Evolutionary conservation across 2,329 filamentous ascomycete species (phyloP).

Genomic region (Nemania diffusa): DNA sequence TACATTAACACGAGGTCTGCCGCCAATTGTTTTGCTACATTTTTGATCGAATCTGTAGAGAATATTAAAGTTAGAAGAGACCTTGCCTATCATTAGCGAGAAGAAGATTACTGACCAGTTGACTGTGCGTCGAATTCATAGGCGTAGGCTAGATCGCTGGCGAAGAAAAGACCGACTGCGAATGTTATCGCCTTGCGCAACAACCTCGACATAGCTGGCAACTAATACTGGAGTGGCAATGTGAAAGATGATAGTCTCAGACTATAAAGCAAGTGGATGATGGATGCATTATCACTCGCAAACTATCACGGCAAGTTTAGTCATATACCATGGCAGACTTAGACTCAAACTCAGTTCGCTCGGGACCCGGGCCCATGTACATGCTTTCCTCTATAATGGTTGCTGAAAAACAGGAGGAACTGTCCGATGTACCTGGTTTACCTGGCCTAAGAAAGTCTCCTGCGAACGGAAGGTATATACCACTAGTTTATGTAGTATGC

Average conservation of each 20-base stretch:
- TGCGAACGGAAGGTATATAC: constrained; percentile 12
- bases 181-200: constrained; percentile 38
- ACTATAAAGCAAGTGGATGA: not conserved
- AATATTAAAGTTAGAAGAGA: constrained; percentile 16
- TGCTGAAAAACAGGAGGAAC: constrained; percentile 3
- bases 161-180: constrained; percentile 28
- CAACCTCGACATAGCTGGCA: constrained; percentile 38
- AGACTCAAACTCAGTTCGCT: not conserved
- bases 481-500: not conserved
- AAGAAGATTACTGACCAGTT: constrained; percentile 37
- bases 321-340: not conserved
- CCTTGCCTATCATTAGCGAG: not conserved
- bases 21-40: constrained; percentile 61
- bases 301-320: constrained; percentile 4
- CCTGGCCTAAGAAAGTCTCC: not conserved
- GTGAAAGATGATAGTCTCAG: not conserved
- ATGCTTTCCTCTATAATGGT: not conserved
- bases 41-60: constrained; percentile 61
- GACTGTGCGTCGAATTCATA: constrained; percentile 47
- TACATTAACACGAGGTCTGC: constrained; percentile 62
- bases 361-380: not conserved
- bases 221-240: not conserved
- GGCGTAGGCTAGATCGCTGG: constrained; percentile 20
- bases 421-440: constrained; percentile 15
- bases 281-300: not conserved